phyloP scores from a whole-genome alignment of 768 basidiomycete genomes.

The Postia placenta region DNA sequence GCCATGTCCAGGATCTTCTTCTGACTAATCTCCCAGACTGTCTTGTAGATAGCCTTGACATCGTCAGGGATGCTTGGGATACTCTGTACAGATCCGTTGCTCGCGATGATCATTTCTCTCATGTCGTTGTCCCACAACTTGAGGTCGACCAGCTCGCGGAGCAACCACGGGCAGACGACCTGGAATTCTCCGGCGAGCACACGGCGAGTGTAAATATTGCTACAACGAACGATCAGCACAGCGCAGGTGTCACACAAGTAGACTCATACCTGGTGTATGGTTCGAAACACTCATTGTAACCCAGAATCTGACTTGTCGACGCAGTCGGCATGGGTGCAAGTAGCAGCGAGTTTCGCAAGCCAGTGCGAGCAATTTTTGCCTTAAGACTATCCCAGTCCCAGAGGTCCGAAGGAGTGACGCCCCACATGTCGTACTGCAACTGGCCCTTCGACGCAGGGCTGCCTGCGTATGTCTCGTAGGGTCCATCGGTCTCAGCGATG shows the following conservation, averaged over 20 bases:
- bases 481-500: constrained; percentile 69
- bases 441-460: constrained; percentile 86
- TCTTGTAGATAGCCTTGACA: constrained; percentile 98
- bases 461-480: constrained; percentile 87
- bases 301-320: constrained; percentile 95
- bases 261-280: constrained; percentile 84
- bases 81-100: constrained; percentile 84
- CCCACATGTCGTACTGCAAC: constrained; percentile 96
- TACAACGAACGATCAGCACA: constrained; percentile 23
- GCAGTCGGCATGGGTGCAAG: constrained; percentile 99
- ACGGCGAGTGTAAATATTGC: constrained; percentile 98
- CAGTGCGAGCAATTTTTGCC: constrained; percentile 74
- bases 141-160: constrained; percentile 94
- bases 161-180: constrained; percentile 96
- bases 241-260: neutral
- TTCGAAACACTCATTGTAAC: constrained; percentile 98
- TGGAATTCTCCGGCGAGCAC: constrained; percentile 99
- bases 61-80: constrained; percentile 86
- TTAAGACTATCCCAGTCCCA: constrained; percentile 95
- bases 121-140: constrained; percentile 97
- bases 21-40: constrained; percentile 99
- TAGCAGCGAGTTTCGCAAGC: constrained; percentile 86
- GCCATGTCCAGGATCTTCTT: constrained; percentile 98
- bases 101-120: constrained; percentile 99
- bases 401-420: constrained; percentile 74